Base-by-base conservation (phyloP, 1,139 yeast genomes). In the Candida sojae region DNA sequence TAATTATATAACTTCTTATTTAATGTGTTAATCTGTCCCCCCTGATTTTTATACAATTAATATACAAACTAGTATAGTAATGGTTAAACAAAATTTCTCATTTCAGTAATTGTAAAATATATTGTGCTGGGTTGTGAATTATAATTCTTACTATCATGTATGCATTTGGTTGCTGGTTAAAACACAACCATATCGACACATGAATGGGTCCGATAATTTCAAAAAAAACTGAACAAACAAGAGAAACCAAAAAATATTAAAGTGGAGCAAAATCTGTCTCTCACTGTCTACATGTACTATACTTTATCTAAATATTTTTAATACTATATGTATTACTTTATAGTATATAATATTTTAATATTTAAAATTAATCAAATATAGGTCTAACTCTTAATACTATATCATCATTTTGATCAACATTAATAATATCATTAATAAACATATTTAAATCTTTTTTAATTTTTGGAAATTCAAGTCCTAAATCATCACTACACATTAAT, bases 401-500 rank as follows among this genome's bases (percentile, higher is more conserved):
- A 44, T 67, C 70, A 30, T 67, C 69, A 43, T 63, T 61, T 54
- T 68, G 76, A 45, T 69, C 72, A 36, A 72, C 58, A 47, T 67
- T 66, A 40, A 75, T 62, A 26, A 75, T 66, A 50, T 73, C 70
- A 54, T 64, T 64, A 38, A 73, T 75, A 52, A 75, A 75, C 48
- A 74, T 62, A 39, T 64, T 61, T 13, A 75, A 64, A 49, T 75
- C 80, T 46, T 59, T 61, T n/a, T 75, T 71, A 47, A 69, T 54
- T 42, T 56, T 61, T 38, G 52, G 49, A 29, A 44, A 48, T 7
- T 64, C 49, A 12, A 75, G 60, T 3, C 80, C 80, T 59, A 75
- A 65, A 57, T 75, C 80, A 48, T 73, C 79, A 33, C 71, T 57
- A 57, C 80, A 75, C 36, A 75, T 64, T 44, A 74, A 61, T 44